Evolutionary conservation across 257 asterid species (phyloP), one percentile per base, ranked within the genome.

Genomic region (Solanum neorickii): DNA sequence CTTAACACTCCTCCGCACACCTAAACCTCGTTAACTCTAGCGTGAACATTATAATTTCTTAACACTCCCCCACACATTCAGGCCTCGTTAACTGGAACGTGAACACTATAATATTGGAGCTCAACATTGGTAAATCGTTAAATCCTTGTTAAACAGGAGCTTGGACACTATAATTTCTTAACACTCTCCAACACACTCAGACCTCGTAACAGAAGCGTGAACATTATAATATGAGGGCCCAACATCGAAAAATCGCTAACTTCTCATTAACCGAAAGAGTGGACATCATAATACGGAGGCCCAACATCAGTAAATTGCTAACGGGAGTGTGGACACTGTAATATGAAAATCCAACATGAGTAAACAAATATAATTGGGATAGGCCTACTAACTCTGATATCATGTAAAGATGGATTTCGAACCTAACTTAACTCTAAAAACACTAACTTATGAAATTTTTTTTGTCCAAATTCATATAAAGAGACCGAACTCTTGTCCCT

Each of bases 61-160:
- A 56, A 56, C 5, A 56, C 2, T 56, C n/a, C 3, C 0, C n/a
- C 5, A 0, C 5, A 18, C n/a, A 56, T 6, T 3, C 0, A 56
- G 2, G 7, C n/a, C 65, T 56, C 11, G 65, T 56, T 56, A 7
- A 18, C 62, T 52, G n/a, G 0, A 52, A 18, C n/a, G 5, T 52
- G 62, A 52, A 18, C 62, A 52, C 23, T 52, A 52, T 52, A 52
- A 49, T 52, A 2, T 16, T 0, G 1, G 0, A 4, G 11, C 11
- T 23, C 2, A 6, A 52, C 11, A 52, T 52, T 1, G 3, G 11
- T 52, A 18, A 52, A 52, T 52, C 62, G 1, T 52, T 52, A 52
- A 52, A 16, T 52, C n/a, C 62, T 16, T 5, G 10, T 52, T 52
- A 52, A 52, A 52, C 3, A 6, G 23, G 23, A 52, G 62, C 10